These are phyloP conservation scores for Sungouiozyma ichnusensis DNA, from an alignment of 805 yeast species.

Conservation along the genomic window DNA sequence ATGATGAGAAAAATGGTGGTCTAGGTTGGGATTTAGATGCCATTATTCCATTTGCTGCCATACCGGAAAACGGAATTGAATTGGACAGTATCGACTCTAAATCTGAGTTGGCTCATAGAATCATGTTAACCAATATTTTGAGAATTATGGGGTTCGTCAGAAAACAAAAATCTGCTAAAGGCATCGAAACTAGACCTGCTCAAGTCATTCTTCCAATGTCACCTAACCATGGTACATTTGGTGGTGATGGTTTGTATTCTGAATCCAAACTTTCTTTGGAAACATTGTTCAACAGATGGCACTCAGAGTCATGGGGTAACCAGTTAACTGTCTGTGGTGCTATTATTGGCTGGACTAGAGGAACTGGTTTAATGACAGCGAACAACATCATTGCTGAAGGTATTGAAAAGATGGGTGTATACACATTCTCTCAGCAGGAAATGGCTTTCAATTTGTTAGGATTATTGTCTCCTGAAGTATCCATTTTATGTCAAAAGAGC, in stretches of 20 bases:
- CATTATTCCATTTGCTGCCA: constrained; percentile 96
- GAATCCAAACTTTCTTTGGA: constrained; percentile 94
- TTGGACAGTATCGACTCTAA: constrained; percentile 85
- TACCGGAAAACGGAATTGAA: constrained; percentile 97
- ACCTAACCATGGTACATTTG: constrained; percentile 98
- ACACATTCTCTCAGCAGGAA: constrained; percentile 97
- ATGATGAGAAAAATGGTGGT: constrained; percentile 75
- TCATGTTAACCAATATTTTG: constrained; percentile 91
- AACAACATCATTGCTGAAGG: constrained; percentile 98
- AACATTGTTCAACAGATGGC: constrained; percentile 97
- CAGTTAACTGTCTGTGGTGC: constrained; percentile 97
- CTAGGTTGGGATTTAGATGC: constrained; percentile 97
- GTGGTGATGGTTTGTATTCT: constrained; percentile 95
- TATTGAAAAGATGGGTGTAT: constrained; percentile 87
- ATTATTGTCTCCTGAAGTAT: constrained; percentile 76
- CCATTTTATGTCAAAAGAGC: constrained; percentile 76
- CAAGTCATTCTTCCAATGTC: constrained; percentile 94
- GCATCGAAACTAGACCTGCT: constrained; percentile 92
- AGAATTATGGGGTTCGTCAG: constrained; percentile 88
- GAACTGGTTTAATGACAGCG: constrained; percentile 97
- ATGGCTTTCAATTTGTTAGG: constrained; percentile 98
- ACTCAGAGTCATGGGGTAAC: constrained; percentile 92
- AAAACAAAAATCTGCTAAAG: constrained; percentile 63
- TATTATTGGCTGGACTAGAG: constrained; percentile 99
- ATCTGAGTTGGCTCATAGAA: constrained; percentile 96